phyloP scores from a whole-genome alignment of 345 rosid species.

The Citrus glauca region DNA sequence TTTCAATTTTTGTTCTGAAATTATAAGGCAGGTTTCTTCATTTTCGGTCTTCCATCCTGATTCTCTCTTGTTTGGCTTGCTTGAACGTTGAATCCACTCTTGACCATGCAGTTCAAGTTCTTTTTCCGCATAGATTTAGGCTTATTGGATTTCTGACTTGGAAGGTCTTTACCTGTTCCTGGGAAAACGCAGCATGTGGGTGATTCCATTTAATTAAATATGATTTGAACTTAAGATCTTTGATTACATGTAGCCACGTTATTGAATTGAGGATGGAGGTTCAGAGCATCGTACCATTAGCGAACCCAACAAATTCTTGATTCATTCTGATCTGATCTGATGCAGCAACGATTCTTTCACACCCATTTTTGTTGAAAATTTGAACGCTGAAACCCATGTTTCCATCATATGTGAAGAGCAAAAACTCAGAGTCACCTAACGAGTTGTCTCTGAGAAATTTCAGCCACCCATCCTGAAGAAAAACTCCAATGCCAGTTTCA shows the following conservation, averaged over 20 bases:
- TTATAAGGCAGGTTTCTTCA: background rate
- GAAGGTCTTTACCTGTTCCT: background rate
- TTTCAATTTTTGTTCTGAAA: too few species aligned
- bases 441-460: conserved; percentile 14
- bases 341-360: background rate
- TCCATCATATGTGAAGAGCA: conserved; percentile 12
- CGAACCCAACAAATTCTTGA: background rate
- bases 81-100: background rate
- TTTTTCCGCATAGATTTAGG: background rate
- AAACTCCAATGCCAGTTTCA: background rate
- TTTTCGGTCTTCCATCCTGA: background rate
- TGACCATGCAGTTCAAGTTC: background rate
- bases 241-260: background rate
- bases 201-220: background rate
- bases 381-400: conserved; percentile 14
- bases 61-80: background rate
- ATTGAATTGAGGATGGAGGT: too few species aligned
- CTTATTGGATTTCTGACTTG: background rate
- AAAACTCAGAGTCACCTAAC: background rate
- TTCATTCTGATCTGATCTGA: background rate
- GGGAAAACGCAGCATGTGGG: background rate
- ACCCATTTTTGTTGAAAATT: conserved; percentile 6
- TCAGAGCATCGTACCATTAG: background rate
- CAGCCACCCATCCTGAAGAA: conserved; percentile 22
- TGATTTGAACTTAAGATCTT: background rate